phyloP scores from a whole-genome alignment of 2,329 filamentous ascomycete genomes.

The Ophiosphaerella narmari region DNA sequence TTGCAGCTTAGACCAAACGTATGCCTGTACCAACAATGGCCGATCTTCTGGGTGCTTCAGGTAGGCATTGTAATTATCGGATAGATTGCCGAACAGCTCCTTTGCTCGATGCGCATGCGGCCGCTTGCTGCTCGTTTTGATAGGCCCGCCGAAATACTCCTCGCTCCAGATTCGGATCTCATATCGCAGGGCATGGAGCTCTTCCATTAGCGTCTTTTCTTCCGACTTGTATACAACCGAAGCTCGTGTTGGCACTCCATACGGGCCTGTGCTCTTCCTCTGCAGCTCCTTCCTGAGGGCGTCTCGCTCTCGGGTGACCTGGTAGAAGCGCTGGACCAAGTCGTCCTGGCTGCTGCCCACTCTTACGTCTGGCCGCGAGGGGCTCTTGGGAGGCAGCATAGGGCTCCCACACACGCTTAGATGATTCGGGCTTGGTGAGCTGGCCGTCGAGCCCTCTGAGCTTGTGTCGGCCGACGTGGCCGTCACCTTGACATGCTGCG shows the following conservation, averaged over 20 bases:
- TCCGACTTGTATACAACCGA: slow-evolving; percentile 41
- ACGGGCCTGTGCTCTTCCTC: slow-evolving; percentile 36
- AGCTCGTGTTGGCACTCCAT: slow-evolving; percentile 32
- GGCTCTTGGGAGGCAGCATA: slow-evolving; percentile 42
- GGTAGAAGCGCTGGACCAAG: slow-evolving; percentile 43
- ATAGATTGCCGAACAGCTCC: slow-evolving; percentile 39
- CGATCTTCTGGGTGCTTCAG: slow-evolving; percentile 38
- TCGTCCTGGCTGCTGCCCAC: slow-evolving; percentile 43
- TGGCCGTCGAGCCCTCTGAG: slow-evolving; percentile 25
- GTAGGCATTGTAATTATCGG: slow-evolving; percentile 41
- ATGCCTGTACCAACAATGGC: slow-evolving; percentile 43
- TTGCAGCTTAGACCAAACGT: slow-evolving; percentile 43
- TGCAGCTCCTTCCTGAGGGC: slow-evolving; percentile 44
- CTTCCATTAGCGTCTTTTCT: slow-evolving; percentile 43
- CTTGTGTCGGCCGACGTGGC: slow-evolving; percentile 28
- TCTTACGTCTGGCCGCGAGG: slow-evolving; percentile 38
- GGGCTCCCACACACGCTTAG: slow-evolving; percentile 29
- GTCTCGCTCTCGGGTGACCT: slow-evolving; percentile 45
- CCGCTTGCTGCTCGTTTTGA: slow-evolving; percentile 32
- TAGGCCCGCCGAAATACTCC: slow-evolving; percentile 40
- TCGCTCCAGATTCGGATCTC: slow-evolving; percentile 44
- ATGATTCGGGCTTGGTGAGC: slow-evolving; percentile 24
- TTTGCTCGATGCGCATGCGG: slow-evolving; percentile 38
- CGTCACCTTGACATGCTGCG: slow-evolving; percentile 30
- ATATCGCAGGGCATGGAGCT: slow-evolving; percentile 39